Percentiles rank a stretch among this genome's conserved stretches.
phyloP scores from a whole-genome alignment of 768 basidiomycete genomes.

The Pisolithus albus region DNA sequence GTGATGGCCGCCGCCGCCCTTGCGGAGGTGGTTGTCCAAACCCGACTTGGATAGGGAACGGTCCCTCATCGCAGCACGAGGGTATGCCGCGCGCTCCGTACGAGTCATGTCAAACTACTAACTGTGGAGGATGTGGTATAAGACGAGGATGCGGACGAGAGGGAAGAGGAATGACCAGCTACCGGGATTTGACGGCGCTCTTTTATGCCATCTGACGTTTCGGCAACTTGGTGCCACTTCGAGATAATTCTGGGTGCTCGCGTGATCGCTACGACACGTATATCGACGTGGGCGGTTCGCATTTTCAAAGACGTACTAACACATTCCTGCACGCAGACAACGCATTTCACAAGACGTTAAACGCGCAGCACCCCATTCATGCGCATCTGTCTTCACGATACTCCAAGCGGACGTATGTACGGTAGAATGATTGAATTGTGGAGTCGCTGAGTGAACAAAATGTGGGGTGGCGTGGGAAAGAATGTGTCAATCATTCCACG shows the following conservation, averaged over 20 bases:
- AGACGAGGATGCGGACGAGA: not conserved
- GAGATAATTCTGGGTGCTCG: slow-evolving; percentile 1
- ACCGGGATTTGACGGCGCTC: not conserved
- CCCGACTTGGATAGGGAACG: slow-evolving; percentile 77
- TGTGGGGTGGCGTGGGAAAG: slow-evolving; percentile 28
- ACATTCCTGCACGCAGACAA: not conserved
- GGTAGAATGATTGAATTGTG: too few relatives aligned
- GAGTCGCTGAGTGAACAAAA: not conserved
- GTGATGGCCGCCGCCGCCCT: slow-evolving; percentile 73
- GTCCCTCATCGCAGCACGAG: slow-evolving; percentile 67
- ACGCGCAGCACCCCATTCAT: not conserved
- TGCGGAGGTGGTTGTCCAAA: slow-evolving; percentile 62
- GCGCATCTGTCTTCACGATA: too few relatives aligned
- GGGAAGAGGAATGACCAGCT: not conserved
- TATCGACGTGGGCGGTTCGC: not conserved
- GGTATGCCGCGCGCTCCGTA: slow-evolving; percentile 65
- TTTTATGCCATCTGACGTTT: slow-evolving; percentile 13
- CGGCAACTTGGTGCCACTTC: slow-evolving; percentile 2
- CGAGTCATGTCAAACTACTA: slow-evolving; percentile 54
- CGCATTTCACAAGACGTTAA: not conserved
- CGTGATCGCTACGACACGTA: not conserved
- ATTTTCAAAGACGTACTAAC: slow-evolving; percentile 1
- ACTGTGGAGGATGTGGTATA: not conserved
- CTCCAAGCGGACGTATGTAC: too few relatives aligned
- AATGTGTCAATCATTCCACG: slow-evolving; percentile 3